Evolutionary conservation across 805 yeast genomes (phyloP).

Genomic region (Candida anglica): DNA sequence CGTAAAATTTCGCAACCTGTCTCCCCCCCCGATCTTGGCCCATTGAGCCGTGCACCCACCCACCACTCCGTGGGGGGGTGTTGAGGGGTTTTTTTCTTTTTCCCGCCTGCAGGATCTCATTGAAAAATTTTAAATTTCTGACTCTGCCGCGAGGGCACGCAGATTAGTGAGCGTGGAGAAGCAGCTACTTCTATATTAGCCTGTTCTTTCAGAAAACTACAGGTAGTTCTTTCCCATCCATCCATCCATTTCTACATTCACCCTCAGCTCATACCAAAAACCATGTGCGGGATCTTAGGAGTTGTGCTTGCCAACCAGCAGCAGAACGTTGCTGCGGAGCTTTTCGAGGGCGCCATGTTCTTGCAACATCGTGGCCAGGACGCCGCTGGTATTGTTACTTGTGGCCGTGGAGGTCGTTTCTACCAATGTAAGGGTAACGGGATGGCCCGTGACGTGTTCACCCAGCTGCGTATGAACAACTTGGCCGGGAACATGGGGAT

Average conservation of each 20-base stretch:
- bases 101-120: constrained; percentile 2
- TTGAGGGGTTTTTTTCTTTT: too few relatives aligned
- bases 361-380: constrained; percentile 98
- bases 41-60: too few relatives aligned
- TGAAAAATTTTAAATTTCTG: neutral
- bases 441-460: constrained; percentile 97
- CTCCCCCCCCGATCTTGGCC: too few relatives aligned
- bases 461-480: constrained; percentile 70
- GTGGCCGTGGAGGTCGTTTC: constrained; percentile 88
- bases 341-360: constrained; percentile 88
- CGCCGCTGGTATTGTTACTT: constrained; percentile 98
- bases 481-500: constrained; percentile 93
- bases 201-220: too few relatives aligned
- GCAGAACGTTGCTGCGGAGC: constrained; percentile 77
- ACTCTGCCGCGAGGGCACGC: too few relatives aligned
- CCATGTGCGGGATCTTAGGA: constrained; percentile 98
- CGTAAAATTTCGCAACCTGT: too few relatives aligned
- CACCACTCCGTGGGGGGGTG: too few relatives aligned
- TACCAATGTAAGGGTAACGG: constrained; percentile 99
- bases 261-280: too few relatives aligned
- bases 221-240: too few relatives aligned
- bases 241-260: too few relatives aligned
- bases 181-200: too few relatives aligned
- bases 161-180: too few relatives aligned
- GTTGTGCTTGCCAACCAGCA: constrained; percentile 74